Evolutionary conservation across 768 basidiomycete species (phyloP).

Genomic region (Infundibulicybe gibba): DNA sequence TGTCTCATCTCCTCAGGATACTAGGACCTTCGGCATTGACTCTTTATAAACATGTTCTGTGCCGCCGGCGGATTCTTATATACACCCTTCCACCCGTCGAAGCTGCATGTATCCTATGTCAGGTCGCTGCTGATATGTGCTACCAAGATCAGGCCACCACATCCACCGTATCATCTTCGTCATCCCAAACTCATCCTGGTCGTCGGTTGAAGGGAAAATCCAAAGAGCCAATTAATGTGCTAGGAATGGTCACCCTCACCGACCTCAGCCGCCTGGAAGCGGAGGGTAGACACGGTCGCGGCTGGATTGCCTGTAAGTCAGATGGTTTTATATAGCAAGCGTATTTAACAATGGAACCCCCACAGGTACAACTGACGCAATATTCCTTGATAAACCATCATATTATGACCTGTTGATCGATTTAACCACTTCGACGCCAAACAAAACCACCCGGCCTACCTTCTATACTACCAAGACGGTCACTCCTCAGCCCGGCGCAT

Average conservation of each 20-base stretch:
- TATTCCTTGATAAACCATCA: conserved; percentile 77
- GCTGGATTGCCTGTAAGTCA: conserved; percentile 78
- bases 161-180: conserved; percentile 3
- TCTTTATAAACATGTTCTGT: conserved; percentile 75
- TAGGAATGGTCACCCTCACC: conserved; percentile 77
- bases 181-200: too few species aligned
- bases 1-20: conserved; percentile 72
- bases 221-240: conserved; percentile 56
- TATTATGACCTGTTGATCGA: conserved; percentile 83
- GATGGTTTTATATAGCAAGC: background rate
- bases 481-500: conserved; percentile 24
- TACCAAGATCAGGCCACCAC: conserved; percentile 36
- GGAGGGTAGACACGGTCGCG: conserved; percentile 56
- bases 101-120: conserved; percentile 72
- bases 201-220: conserved; percentile 32
- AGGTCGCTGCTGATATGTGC: conserved; percentile 56
- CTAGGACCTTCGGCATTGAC: conserved; percentile 78
- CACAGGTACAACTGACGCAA: conserved; percentile 74
- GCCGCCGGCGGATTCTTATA: conserved; percentile 71
- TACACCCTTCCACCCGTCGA: conserved; percentile 81
- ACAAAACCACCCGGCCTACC: conserved; percentile 59
- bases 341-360: too few species aligned
- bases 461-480: conserved; percentile 58
- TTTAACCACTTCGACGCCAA: conserved; percentile 62
- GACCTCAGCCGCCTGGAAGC: conserved; percentile 61